Base-by-base conservation (phyloP, 1,284 basidiomycete genomes). In the Naganishia liquefaciens region DNA sequence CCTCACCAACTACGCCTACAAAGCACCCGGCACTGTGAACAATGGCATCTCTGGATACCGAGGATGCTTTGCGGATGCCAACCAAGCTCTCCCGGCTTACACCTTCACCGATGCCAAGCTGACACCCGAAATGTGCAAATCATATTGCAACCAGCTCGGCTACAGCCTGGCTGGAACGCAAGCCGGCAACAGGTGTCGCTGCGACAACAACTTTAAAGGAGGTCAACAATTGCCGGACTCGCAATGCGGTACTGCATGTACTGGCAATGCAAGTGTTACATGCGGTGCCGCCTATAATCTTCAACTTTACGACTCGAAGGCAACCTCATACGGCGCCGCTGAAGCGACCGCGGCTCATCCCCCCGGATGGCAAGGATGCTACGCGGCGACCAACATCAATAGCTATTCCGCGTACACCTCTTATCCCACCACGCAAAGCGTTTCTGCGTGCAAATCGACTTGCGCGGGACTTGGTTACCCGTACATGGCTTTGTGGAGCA, bases 1-100 rank as follows among this genome's bases (percentile, higher is more conserved):
- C 44, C 27, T 58, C 9, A 58, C 19, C 55, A 46, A 46, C 28
- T 58, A 44, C 21, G 43, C 43, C 19, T 44, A 44, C 43, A 44
- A 44, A 23, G 13, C 43, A 23, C 33, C 33, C 7, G 43, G 19
- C 17, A 44, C 43, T 23, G 43, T 7, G 5, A n/a, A 19, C 43
- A 25, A 40, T n/a, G 62, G 62, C 13, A 43, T 30, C 28, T 37
- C 47, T 27, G 47, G 47, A 25, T 28, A 49, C 23, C 47, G 25
- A 49, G 47, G 47, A 5, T 49, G 47, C 25, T 49, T 49, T 28
- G 47, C 47, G 5, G 47, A 49, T 15, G 25, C 3, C 7, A 49
- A 23, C 47, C 13, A 25, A n/a, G 25, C 21, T 23, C 47, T 49
- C 17, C 23, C 9, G 25, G 47, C 47, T 15, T 28, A 49, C 25